phyloP scores from a whole-genome alignment of 352 stramenopile species.

The Poterioochromonas sp. region DNA sequence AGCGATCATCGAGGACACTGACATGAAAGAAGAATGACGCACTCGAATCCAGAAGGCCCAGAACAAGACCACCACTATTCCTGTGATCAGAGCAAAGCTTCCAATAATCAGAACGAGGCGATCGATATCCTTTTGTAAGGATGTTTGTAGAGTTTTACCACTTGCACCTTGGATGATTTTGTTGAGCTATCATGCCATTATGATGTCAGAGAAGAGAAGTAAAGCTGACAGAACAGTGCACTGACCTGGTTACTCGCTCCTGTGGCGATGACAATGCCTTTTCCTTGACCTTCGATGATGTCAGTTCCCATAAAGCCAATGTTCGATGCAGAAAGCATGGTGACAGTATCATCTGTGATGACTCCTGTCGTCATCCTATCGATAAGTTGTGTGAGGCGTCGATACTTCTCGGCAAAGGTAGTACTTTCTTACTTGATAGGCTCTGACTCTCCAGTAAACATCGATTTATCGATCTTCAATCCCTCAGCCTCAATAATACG shows the following conservation, averaged over 20 bases:
- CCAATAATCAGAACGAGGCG: conserved; percentile 67
- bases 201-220: neutral
- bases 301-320: conserved; percentile 93
- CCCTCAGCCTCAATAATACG: neutral
- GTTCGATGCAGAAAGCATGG: conserved; percentile 45
- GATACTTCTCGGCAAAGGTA: neutral
- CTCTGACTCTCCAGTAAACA: conserved; percentile 61
- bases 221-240: neutral
- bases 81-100: conserved; percentile 54
- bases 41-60: conserved; percentile 44
- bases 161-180: conserved; percentile 43
- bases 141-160: conserved; percentile 81
- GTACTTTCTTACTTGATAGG: conserved; percentile 38
- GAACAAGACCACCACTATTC: conserved; percentile 56
- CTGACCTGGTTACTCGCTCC: conserved; percentile 75
- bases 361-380: neutral
- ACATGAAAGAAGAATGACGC: neutral
- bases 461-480: conserved; percentile 55
- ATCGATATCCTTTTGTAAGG: conserved; percentile 83
- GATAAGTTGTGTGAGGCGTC: neutral
- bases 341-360: neutral
- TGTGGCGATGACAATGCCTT: conserved; percentile 73
- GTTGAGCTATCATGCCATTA: neutral
- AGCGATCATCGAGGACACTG: neutral
- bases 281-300: conserved; percentile 73